Evolutionary conservation across 192 early-diverging fungal genomes (phyloP).

Genomic region (Borealophlyctis nickersoniae): DNA sequence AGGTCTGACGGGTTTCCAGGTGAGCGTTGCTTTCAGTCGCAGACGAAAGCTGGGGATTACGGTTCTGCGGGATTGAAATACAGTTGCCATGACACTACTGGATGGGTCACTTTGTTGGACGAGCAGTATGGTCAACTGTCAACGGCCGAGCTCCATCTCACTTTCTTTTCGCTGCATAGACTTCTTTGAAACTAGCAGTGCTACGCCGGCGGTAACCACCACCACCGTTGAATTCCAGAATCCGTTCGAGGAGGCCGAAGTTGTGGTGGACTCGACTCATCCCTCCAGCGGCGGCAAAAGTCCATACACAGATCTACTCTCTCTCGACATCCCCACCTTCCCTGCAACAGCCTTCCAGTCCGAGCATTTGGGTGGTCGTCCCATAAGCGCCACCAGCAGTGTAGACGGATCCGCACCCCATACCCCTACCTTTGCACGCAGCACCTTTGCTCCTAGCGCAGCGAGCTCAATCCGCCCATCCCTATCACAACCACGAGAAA

Average conservation of each 20-base stretch:
- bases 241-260: background rate
- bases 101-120: background rate
- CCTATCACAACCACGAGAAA: background rate
- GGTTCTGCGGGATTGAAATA: too few species aligned
- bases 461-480: background rate
- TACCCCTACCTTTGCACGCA: too few species aligned
- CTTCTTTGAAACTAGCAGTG: background rate
- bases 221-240: background rate
- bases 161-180: background rate
- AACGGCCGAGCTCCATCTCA: too few species aligned
- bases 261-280: background rate
- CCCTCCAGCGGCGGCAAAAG: too few species aligned
- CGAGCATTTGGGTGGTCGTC: background rate
- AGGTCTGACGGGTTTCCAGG: background rate
- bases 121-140: too few species aligned
- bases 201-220: background rate
- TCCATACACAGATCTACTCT: background rate
- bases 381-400: background rate
- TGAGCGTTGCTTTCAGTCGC: background rate
- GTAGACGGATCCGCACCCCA: background rate
- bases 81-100: background rate
- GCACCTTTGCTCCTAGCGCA: background rate
- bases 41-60: too few species aligned
- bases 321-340: background rate
- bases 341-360: background rate